Conservation (phyloP, 176 grass and related monocot species). For the Raddia guianensis region DNA sequence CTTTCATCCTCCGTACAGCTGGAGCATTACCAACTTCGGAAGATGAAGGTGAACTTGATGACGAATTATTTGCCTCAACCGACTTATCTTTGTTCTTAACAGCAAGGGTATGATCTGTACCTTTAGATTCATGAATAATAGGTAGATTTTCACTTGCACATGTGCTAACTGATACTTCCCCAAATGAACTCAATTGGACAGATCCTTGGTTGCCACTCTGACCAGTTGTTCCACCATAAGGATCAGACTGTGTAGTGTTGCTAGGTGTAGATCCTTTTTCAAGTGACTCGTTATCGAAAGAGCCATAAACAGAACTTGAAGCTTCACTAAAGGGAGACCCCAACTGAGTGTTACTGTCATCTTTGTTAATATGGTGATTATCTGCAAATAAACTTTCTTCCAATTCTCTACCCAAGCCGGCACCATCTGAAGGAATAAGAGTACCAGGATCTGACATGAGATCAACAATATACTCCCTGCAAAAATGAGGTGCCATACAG, state of each 20-base stretch:
- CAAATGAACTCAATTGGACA: conserved; percentile 43
- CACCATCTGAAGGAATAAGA: conserved; percentile 87
- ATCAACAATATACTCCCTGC: conserved; percentile 95
- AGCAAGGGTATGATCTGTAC: conserved; percentile 29
- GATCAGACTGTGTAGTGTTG: conserved; percentile 34
- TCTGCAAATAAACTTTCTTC: conserved; percentile 56
- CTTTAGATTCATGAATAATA: conserved; percentile 45
- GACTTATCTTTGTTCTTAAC: conserved; percentile 49
- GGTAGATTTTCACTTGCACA: conserved; percentile 45
- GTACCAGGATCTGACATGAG: conserved; percentile 95
- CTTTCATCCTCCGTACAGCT: conserved; percentile 76
- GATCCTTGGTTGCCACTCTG: conserved; percentile 44
- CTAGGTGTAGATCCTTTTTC: conserved; percentile 45
- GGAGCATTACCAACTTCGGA: conserved; percentile 42
- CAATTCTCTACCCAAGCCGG: conserved; percentile 57
- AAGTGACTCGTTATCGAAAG: conserved; percentile 38
- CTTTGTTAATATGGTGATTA: conserved; percentile 48
- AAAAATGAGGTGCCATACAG: conserved; percentile 25
- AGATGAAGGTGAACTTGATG: conserved; percentile 54
- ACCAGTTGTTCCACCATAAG: conserved; percentile 26
- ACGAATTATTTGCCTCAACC: conserved; percentile 40
- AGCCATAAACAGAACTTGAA: conserved; percentile 57
- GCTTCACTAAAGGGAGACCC: conserved; percentile 51
- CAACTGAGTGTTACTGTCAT: conserved; percentile 49
- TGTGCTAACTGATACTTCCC: conserved; percentile 42